Base-by-base conservation (phyloP, 345 rosid genomes). In the Streptanthus diversifolius region DNA sequence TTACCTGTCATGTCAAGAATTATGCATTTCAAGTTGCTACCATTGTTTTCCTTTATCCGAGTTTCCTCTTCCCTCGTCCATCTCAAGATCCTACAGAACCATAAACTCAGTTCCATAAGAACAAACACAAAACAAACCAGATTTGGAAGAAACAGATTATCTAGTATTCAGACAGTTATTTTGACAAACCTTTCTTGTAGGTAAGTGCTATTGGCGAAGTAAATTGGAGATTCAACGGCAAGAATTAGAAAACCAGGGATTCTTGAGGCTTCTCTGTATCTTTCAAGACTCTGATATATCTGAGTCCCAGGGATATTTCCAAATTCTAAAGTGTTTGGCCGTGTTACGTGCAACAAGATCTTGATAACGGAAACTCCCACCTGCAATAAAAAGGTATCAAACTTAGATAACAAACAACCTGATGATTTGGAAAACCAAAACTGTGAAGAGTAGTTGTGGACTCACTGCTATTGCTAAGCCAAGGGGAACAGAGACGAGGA, bases 391-490 rank as follows among this genome's bases (percentile, higher is more conserved):
- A 84, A 49, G 82, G 80, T 5, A 83, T 0, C 30, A 86, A 44
- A 39, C 89, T 95, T 51, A 88, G 70, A 85, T 60, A 67, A 95
- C 69, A 78, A 70, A 95, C 64, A 78, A 4, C 17, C 45, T 29
- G 57, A 68, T 4, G 18, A 25, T 0, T 27, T 1, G 43, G 21
- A n/a, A 48, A 22, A 17, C 22, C 1, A 59, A 13, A 47, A 65
- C 68, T 10, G 51, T 39, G 33, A 49, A 43, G n/a, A 15, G 5
- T 12, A 67, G 6, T 24, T 52, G 32, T 66, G 7, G 24, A 74
- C 92, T 83, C 81, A 95, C 98, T 0, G 99, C 97, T 37, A 92
- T 85, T 63, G 87, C 88, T 40, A 95, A 91, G 29, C 99, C 99
- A 18, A 88, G 69, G 18, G 93, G 96, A 21, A 95, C 99, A 29